Base-by-base conservation (phyloP, 2,329 filamentous ascomycete species). In the Fusarium xyrophilum region DNA sequence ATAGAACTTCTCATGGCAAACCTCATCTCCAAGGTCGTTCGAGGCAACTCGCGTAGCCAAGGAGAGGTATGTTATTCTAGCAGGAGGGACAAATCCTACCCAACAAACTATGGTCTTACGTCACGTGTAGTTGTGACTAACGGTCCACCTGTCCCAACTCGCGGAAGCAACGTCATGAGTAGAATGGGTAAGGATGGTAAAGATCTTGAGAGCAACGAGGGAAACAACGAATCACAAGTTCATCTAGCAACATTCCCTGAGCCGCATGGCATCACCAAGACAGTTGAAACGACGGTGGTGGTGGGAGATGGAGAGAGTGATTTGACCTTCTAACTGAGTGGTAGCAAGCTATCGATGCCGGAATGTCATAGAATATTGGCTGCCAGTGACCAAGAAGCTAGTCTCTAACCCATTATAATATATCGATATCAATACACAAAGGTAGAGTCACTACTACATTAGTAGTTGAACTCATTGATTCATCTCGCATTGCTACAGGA, bases 1-100 rank as follows among this genome's bases (percentile, higher is more conserved):
- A 85, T 86, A 65, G 84, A 86, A 66, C 79, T 86, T 70, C 79
- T 80, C 23, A 85, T 86, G 83, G 83, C 84, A 30, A 80, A 81
- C 27, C 79, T 86, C 27, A 85, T 86, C 56, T 81, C 75, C 30
- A 80, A 80, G 53, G 74, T 82, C 4, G 76, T 70, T 3, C 50
- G 50, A 17, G 51, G 67, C 8, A 42, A 56, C 5, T 40, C 35
- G 2, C 12, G 25, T 2, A 33, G 60, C 2, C 32, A 44, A 6
- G 60, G 54, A 13, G 60, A 48, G 3, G 63, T 54, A 4, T 69
- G 53, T 59, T 53, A 67, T 46, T 48, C 36, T 7, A 67, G 42
- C 27, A 62, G 54, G 9, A 46, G 32, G 9, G 46, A 61, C 6
- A 62, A 55, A 19, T 70, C 64, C 2, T 62, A 62, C 33, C 68